phyloP scores from a whole-genome alignment of 352 stramenopile genomes.

The Pythium volutum region DNA sequence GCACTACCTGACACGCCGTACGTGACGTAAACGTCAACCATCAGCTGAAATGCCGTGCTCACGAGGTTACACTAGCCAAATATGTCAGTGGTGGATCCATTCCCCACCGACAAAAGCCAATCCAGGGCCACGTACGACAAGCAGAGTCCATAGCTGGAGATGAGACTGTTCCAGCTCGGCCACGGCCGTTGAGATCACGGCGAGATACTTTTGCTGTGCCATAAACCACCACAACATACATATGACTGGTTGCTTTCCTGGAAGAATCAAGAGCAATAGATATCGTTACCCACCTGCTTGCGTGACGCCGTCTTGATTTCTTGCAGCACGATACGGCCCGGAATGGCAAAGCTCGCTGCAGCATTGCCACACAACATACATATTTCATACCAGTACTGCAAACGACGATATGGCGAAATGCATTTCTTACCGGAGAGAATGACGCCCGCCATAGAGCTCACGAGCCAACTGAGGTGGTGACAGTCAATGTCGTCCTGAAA shows the following conservation, averaged over 20 bases:
- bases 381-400: neutral
- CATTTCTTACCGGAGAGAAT: conserved; percentile 46
- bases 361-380: no score
- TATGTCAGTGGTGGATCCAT: neutral
- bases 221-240: no score
- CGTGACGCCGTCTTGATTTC: conserved; percentile 52
- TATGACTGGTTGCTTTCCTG: no score
- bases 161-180: conserved; percentile 65
- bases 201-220: conserved; percentile 44
- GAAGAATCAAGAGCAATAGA: no score
- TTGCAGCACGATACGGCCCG: conserved; percentile 52
- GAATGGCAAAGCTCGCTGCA: conserved; percentile 59
- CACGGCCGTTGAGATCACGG: conserved; percentile 25
- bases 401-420: neutral
- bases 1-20: conserved; percentile 39
- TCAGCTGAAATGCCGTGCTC: conserved; percentile 53
- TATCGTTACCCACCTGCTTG: no score
- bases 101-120: neutral
- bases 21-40: conserved; percentile 61
- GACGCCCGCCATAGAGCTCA: conserved; percentile 57
- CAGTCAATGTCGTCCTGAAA: conserved; percentile 58
- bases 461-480: conserved; percentile 63
- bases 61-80: conserved; percentile 54
- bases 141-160: conserved; percentile 61
- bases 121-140: conserved; percentile 39